Evolutionary conservation across 352 stramenopile genomes (phyloP).

Genomic region (Phytophthora rubi): DNA sequence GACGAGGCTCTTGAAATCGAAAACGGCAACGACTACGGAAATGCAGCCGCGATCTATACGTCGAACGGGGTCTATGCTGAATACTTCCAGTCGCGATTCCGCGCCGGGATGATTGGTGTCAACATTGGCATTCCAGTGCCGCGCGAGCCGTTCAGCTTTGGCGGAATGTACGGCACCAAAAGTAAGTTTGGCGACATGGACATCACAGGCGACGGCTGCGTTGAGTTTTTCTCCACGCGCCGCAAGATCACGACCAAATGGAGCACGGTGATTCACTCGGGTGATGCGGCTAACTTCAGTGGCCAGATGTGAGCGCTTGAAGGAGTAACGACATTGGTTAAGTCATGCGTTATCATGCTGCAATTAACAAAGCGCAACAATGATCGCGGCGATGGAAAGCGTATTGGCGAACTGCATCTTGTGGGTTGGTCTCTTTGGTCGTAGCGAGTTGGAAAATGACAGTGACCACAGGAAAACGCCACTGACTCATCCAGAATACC

Average conservation of each 20-base stretch:
- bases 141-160: constrained; percentile 97
- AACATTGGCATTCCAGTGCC: constrained; percentile 97
- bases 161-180: constrained; percentile 95
- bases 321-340: too few species aligned
- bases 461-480: too few species aligned
- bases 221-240: constrained; percentile 98
- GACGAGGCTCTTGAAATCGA: constrained; percentile 96
- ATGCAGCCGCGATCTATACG: constrained; percentile 97
- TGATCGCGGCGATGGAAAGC: too few species aligned
- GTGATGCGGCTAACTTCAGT: constrained; percentile 76
- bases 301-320: constrained; percentile 53
- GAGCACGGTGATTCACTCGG: constrained; percentile 57
- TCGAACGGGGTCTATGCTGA: constrained; percentile 93
- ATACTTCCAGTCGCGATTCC: constrained; percentile 93
- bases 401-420: too few species aligned
- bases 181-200: constrained; percentile 99
- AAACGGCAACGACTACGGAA: constrained; percentile 97
- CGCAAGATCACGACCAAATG: constrained; percentile 98
- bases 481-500: too few species aligned
- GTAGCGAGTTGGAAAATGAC: too few species aligned
- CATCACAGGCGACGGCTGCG: constrained; percentile 96
- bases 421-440: too few species aligned
- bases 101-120: constrained; percentile 95
- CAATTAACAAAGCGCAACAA: too few species aligned
- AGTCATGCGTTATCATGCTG: too few species aligned